Base-by-base conservation (phyloP, 2,329 filamentous ascomycete genomes). In the Clonostachys byssicola region DNA sequence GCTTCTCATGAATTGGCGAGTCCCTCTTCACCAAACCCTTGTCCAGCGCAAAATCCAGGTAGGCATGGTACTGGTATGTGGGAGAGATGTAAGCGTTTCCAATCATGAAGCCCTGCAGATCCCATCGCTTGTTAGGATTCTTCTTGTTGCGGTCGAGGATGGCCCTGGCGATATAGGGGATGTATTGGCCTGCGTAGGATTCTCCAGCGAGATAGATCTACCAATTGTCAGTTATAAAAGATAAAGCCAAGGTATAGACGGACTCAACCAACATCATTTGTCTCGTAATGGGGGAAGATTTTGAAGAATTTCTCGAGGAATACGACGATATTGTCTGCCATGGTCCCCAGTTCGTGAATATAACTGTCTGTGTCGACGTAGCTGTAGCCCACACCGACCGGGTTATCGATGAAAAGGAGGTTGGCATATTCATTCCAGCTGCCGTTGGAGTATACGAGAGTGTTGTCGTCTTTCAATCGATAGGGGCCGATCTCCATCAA, bases 401-500 rank as follows among this genome's bases (percentile, higher is more conserved):
- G 94, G 62, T 97, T 95, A 62, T 99, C 94, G 50, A 99, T 89
- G 62, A 99, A 99, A 49, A 99, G 81, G 45, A 99, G 68, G 60
- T 99, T 99, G 54, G 94, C 90, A 61, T 97, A 99, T 71, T 99
- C 92, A 66, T 96, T 88, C 95, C 95, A 99, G 1, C 91, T 92
- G n/a, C 94, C 94, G 47, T 95, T 86, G 65, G 96, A 96, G 64
- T 89, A 84, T 49, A 74, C 75, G 48, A 99, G 72, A 5, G 59
- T 85, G 76, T 68, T 78, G 68, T 87, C 80, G 54, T 92, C 80
- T 60, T 87, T 86, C 48, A 99, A 72, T 54, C 94, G 78, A 66
- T 96, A 99, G 3, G 94, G 94, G 1, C 94, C 94, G 53, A 99
- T 82, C 67, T 99, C 94, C 80, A 97, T 97, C 74, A 97, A 68